phyloP scores from a whole-genome alignment of 2,329 filamentous ascomycete species.

The Curvularia sp. region DNA sequence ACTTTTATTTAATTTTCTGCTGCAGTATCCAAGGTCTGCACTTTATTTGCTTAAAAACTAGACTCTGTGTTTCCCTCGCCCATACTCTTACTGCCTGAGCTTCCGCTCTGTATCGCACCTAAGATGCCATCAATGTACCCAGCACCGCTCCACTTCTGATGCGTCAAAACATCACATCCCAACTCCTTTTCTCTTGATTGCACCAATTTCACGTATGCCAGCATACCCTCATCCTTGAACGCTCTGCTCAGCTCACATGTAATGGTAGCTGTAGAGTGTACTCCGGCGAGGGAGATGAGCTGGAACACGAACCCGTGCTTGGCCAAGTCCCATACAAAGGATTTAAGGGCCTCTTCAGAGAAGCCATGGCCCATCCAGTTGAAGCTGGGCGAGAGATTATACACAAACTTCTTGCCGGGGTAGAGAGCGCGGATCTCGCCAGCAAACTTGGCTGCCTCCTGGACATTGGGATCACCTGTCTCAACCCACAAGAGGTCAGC shows the following conservation, averaged over 20 bases:
- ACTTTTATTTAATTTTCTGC: neutral
- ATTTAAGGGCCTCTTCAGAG: slow-evolving; percentile 78
- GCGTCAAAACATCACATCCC: slow-evolving; percentile 89
- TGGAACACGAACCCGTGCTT: slow-evolving; percentile 78
- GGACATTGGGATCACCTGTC: slow-evolving; percentile 85
- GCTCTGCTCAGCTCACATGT: slow-evolving; percentile 76
- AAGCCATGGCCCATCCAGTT: slow-evolving; percentile 99
- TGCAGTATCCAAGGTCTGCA: neutral
- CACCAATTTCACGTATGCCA: slow-evolving; percentile 94
- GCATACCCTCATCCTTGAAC: slow-evolving; percentile 93
- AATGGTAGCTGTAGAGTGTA: slow-evolving; percentile 70
- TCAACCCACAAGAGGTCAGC: slow-evolving; percentile 98
- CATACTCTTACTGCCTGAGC: slow-evolving; percentile 89
- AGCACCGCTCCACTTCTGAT: slow-evolving; percentile 85
- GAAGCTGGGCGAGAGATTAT: slow-evolving; percentile 96
- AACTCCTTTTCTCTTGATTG: slow-evolving; percentile 90
- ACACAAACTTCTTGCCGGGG: slow-evolving; percentile 88
- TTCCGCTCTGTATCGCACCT: slow-evolving; percentile 89
- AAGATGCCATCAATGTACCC: slow-evolving; percentile 86
- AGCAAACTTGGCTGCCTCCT: slow-evolving; percentile 77
- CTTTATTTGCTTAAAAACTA: slow-evolving; percentile 21
- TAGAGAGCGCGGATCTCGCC: slow-evolving; percentile 72
- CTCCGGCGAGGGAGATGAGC: slow-evolving; percentile 68
- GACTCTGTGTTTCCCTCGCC: slow-evolving; percentile 90
- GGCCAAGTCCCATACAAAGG: slow-evolving; percentile 96